Conservation (phyloP, 495 filamentous ascomycete species). For the Massariosphaeria phaeospora region DNA sequence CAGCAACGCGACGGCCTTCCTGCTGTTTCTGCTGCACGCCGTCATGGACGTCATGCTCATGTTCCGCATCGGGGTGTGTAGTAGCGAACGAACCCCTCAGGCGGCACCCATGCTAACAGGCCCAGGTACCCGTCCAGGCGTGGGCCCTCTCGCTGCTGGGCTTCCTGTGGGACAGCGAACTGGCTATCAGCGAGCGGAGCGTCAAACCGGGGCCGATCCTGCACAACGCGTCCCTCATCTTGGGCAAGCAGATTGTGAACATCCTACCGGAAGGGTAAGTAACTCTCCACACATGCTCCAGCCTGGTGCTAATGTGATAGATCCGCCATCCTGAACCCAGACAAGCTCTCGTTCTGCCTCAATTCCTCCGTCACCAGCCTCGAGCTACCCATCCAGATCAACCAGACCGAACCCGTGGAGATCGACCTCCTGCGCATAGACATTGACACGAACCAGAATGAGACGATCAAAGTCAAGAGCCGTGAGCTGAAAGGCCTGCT, state of each 20-base stretch:
- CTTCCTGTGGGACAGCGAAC: constrained; percentile 79
- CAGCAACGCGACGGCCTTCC: constrained; percentile 62
- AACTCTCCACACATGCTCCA: not conserved
- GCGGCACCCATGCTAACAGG: not conserved
- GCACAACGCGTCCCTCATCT: constrained; percentile 84
- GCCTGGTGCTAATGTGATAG: constrained; percentile 45
- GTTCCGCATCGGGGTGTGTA: constrained; percentile 77
- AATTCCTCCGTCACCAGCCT: constrained; percentile 55
- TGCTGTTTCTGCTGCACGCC: constrained; percentile 62
- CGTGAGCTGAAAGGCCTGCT: constrained; percentile 66
- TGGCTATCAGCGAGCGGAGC: constrained; percentile 80
- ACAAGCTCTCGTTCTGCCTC: constrained; percentile 70
- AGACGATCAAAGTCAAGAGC: constrained; percentile 65
- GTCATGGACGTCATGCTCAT: constrained; percentile 76
- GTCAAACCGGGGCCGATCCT: constrained; percentile 82
- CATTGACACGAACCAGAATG: constrained; percentile 68
- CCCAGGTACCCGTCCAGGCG: constrained; percentile 58
- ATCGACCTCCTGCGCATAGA: constrained; percentile 84
- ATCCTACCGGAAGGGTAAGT: constrained; percentile 90
- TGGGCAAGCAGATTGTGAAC: constrained; percentile 93
- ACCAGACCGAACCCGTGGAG: constrained; percentile 79
- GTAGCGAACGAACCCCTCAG: constrained; percentile 28
- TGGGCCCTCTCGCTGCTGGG: constrained; percentile 66
- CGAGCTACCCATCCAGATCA: constrained; percentile 80
- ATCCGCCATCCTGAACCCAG: constrained; percentile 80